Percentiles rank a stretch among this genome's conserved stretches.
Conservation (phyloP, 1,284 basidiomycete genomes). For the Apiotrichum veenhuisii region DNA sequence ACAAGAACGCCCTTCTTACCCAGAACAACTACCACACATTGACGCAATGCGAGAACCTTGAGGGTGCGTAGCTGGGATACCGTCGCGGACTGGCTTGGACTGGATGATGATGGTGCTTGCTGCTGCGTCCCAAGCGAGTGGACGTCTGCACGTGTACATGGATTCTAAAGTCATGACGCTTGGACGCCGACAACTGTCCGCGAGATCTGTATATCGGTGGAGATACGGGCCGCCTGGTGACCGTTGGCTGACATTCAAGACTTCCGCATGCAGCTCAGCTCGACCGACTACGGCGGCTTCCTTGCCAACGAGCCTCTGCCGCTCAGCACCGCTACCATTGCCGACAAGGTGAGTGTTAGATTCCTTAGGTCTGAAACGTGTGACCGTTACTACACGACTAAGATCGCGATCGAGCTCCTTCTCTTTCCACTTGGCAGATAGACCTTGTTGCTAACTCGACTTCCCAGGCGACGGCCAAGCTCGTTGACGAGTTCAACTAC, state of each 20-base stretch:
- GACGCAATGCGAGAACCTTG: conserved; percentile 95
- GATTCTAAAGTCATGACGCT: too few relatives aligned
- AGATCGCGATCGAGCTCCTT: too few relatives aligned
- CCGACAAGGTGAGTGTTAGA: conserved; percentile 62
- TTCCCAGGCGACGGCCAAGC: conserved; percentile 74
- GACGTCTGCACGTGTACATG: too few relatives aligned
- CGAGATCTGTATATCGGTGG: too few relatives aligned
- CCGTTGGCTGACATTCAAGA: conserved; percentile 54
- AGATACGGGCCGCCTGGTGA: too few relatives aligned
- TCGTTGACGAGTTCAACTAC: conserved; percentile 97
- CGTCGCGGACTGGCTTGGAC: background rate
- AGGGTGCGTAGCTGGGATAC: conserved; percentile 60
- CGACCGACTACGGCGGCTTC: conserved; percentile 98
- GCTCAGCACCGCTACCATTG: conserved; percentile 88
- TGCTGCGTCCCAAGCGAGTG: too few relatives aligned
- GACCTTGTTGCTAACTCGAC: conserved; percentile 5
- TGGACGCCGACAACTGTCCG: too few relatives aligned
- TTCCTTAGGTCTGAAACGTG: too few relatives aligned
- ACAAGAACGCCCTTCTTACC: conserved; percentile 86
- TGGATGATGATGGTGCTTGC: too few relatives aligned
- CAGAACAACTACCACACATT: conserved; percentile 88
- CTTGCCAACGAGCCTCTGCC: conserved; percentile 95
- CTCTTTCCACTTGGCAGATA: too few relatives aligned
- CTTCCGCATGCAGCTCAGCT: conserved; percentile 84
- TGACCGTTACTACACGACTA: too few relatives aligned